These are phyloP conservation scores for Ceratorhiza oryzae-sativae DNA, from an alignment of 1,284 basidiomycete species.

Conservation along the genomic window DNA sequence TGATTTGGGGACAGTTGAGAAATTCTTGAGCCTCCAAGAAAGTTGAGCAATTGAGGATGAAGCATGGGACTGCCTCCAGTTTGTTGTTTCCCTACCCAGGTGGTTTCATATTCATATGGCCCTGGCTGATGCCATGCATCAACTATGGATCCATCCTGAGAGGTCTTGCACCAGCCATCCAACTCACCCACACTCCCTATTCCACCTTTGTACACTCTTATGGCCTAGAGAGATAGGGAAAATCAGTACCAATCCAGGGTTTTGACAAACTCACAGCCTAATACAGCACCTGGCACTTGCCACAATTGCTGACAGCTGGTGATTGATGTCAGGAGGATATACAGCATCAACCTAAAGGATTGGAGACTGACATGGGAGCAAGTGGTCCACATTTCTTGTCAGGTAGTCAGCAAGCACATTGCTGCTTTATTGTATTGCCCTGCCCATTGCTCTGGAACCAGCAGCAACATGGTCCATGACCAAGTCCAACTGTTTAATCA, in stretches of 20 bases:
- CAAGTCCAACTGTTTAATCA: constrained; percentile 48
- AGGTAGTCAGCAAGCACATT: constrained; percentile 44
- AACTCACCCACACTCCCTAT: constrained; percentile 40
- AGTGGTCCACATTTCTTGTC: constrained; percentile 43
- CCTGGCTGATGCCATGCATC: constrained; percentile 51
- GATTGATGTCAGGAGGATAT: constrained; percentile 31
- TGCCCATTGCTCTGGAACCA: background rate
- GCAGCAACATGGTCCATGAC: constrained; percentile 49
- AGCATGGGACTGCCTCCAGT: constrained; percentile 46
- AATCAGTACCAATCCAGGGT: constrained; percentile 49
- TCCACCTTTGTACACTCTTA: constrained; percentile 42
- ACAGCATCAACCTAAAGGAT: constrained; percentile 45
- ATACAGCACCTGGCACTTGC: constrained; percentile 49
- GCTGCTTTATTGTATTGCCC: constrained; percentile 35
- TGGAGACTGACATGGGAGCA: constrained; percentile 45
- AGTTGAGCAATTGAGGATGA: too few relatives aligned
- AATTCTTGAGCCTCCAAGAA: constrained; percentile 42
- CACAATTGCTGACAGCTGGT: constrained; percentile 47
- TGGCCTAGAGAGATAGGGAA: constrained; percentile 49
- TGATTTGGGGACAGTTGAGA: constrained; percentile 47
- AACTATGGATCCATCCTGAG: constrained; percentile 42
- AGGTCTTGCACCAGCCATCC: background rate
- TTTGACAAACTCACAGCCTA: too few relatives aligned
- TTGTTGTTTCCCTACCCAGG: constrained; percentile 49
- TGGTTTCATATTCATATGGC: constrained; percentile 56